These are phyloP conservation scores for Rhodotorula paludigena DNA, from an alignment of 768 basidiomycete genomes.

Conservation along the genomic window DNA sequence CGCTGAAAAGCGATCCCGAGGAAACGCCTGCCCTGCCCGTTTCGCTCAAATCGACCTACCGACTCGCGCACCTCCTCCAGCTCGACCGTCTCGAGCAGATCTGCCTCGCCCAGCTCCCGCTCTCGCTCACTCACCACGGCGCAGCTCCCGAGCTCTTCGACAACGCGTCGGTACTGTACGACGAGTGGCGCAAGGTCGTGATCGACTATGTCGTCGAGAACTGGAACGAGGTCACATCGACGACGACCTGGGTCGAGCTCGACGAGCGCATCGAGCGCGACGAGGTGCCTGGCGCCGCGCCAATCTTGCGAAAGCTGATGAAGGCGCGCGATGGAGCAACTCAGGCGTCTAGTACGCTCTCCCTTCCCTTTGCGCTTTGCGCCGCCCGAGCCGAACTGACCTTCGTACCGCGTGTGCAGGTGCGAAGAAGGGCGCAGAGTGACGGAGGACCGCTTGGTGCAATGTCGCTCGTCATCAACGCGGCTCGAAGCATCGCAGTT, in stretches of 20 bases:
- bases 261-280: background rate
- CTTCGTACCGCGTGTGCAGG: no score
- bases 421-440: no score
- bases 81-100: no score
- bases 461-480: no score
- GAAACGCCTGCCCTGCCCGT: background rate
- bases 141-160: constrained; percentile 7
- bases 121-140: background rate
- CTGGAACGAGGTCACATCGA: background rate
- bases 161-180: background rate
- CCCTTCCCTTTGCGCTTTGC: no score
- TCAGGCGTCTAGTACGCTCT: no score
- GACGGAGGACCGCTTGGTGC: no score
- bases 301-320: background rate
- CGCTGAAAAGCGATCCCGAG: background rate
- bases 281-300: background rate
- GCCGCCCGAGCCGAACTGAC: no score
- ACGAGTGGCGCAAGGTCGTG: background rate
- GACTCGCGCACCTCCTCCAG: constrained; percentile 18
- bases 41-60: constrained; percentile 12
- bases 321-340: no score
- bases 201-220: background rate
- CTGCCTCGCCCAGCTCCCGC: background rate
- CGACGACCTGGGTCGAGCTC: background rate
- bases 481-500: no score